Percentiles rank a stretch among this genome's conserved stretches.
phyloP scores from a whole-genome alignment of 1,284 basidiomycete species.

The Meripilus lineatus region DNA sequence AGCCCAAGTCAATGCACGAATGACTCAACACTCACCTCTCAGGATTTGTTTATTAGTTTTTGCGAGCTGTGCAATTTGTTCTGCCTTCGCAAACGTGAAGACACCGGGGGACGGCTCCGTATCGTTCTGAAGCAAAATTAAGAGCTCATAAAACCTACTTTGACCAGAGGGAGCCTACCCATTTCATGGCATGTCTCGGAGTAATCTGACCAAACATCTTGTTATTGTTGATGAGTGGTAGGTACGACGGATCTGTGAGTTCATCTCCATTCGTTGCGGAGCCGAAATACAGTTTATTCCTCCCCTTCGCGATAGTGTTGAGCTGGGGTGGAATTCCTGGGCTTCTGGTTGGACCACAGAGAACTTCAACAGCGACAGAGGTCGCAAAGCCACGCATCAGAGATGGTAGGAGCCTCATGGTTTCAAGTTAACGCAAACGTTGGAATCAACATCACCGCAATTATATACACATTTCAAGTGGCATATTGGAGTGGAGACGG shows the following conservation, averaged over 20 bases:
- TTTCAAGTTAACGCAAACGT: too few species aligned
- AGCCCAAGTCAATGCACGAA: not conserved
- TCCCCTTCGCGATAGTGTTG: slow-evolving; percentile 39
- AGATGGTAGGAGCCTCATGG: too few species aligned
- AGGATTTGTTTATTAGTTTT: slow-evolving; percentile 36
- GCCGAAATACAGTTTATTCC: slow-evolving; percentile 55
- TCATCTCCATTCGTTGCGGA: slow-evolving; percentile 57
- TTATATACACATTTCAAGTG: too few species aligned
- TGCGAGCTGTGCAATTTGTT: slow-evolving; percentile 38
- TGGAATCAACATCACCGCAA: too few species aligned
- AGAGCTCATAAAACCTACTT: not conserved
- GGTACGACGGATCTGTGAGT: slow-evolving; percentile 41
- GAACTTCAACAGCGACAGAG: too few species aligned
- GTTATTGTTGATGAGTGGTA: slow-evolving; percentile 35
- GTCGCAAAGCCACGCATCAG: too few species aligned
- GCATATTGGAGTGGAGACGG: too few species aligned
- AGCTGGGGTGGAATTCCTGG: too few species aligned
- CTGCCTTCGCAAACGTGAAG: slow-evolving; percentile 39
- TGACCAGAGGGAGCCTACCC: slow-evolving; percentile 28
- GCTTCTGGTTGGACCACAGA: too few species aligned
- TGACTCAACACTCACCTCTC: too few species aligned
- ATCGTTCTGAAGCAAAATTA: slow-evolving; percentile 31
- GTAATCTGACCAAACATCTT: slow-evolving; percentile 47
- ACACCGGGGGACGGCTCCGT: slow-evolving; percentile 42
- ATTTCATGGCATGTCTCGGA: slow-evolving; percentile 53